Conservation (phyloP, 345 rosid genomes). For the Gossypium turneri region DNA sequence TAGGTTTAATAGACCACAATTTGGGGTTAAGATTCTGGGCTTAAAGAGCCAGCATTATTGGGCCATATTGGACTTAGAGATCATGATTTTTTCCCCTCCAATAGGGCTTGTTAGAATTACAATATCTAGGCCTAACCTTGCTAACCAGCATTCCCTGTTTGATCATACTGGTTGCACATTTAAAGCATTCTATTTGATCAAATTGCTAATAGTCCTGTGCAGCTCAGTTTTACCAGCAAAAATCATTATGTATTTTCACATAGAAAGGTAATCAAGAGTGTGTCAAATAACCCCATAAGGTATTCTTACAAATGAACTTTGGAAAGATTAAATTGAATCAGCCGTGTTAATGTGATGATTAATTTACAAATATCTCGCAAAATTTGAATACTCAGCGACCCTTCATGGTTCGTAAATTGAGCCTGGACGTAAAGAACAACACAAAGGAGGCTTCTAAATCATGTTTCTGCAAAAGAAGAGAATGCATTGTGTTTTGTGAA, state of each 20-base stretch:
- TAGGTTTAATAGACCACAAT: no score
- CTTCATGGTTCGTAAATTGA: not conserved
- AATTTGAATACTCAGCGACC: not conserved
- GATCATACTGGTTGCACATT: no score
- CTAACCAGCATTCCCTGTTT: not conserved
- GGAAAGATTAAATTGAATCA: not conserved
- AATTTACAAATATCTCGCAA: slow-evolving; percentile 12
- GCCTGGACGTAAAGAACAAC: not conserved
- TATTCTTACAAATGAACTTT: not conserved
- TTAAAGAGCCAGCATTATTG: not conserved
- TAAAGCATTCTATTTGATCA: not conserved
- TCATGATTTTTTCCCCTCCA: not conserved
- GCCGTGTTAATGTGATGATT: not conserved
- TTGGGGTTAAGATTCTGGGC: not conserved
- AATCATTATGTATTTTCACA: not conserved
- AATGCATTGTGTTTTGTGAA: not conserved
- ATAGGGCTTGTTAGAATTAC: not conserved
- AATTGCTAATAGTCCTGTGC: not conserved
- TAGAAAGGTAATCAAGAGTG: not conserved
- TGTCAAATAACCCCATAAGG: not conserved
- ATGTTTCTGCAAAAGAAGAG: not conserved
- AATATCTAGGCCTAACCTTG: not conserved
- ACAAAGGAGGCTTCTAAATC: not conserved
- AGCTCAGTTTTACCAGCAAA: not conserved
- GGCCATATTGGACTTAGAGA: no score